Evolutionary conservation across 2,329 filamentous ascomycete genomes (phyloP).

Genomic region (Diaporthe ilicicola): DNA sequence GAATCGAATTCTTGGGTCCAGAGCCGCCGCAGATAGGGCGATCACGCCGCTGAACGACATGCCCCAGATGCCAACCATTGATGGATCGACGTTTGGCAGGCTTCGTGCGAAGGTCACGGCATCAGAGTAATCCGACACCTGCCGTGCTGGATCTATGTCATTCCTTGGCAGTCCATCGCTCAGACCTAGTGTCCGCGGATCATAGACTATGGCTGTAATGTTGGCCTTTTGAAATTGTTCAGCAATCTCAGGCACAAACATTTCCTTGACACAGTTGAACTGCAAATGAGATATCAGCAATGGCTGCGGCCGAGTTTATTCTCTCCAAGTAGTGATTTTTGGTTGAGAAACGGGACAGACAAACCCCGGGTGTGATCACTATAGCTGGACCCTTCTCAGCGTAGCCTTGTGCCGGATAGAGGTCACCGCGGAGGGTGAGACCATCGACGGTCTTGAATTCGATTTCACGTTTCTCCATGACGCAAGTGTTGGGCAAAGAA

Average conservation of each 20-base stretch:
- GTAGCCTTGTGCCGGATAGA: too few species aligned
- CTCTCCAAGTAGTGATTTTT: too few species aligned
- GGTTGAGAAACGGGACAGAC: too few species aligned
- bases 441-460: too few species aligned
- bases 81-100: conserved; percentile 41
- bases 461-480: too few species aligned
- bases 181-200: conserved; percentile 43
- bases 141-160: conserved; percentile 41
- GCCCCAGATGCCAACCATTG: conserved; percentile 47
- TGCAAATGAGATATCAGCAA: too few species aligned
- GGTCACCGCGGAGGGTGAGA: too few species aligned
- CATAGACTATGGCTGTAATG: conserved; percentile 43
- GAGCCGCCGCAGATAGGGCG: conserved; percentile 39
- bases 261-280: conserved; percentile 5
- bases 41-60: conserved; percentile 43
- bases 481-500: too few species aligned
- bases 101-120: conserved; percentile 45
- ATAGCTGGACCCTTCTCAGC: too few species aligned
- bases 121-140: conserved; percentile 40
- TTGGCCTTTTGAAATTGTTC: conserved; percentile 35
- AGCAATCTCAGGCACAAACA: not conserved
- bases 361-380: too few species aligned
- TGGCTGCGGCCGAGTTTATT: too few species aligned
- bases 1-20: conserved; percentile 42
- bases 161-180: conserved; percentile 45